phyloP scores from a whole-genome alignment of 2,329 filamentous ascomycete species.

The Fusarium proliferatum region DNA sequence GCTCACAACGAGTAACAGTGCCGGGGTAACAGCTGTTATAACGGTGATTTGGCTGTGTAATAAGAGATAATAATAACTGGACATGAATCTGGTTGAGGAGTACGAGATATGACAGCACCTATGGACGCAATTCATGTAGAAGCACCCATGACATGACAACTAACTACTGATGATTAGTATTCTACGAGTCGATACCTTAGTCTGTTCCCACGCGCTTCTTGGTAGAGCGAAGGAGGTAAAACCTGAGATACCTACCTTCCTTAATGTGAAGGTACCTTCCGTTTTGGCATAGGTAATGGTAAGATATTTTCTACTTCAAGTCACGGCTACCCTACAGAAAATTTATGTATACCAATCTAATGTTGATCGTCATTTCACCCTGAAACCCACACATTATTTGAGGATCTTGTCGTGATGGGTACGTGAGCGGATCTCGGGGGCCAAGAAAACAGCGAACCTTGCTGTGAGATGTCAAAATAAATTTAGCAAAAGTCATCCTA shows the following conservation, averaged over 20 bases:
- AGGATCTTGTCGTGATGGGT: constrained; percentile 8
- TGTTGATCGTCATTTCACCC: constrained; percentile 22
- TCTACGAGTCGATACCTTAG: not conserved
- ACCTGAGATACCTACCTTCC: too few species aligned
- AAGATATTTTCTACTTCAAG: not conserved
- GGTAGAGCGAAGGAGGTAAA: not conserved
- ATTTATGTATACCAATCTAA: not conserved
- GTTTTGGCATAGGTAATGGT: too few species aligned
- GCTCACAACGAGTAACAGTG: not conserved
- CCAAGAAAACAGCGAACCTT: too few species aligned
- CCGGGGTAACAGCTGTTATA: not conserved
- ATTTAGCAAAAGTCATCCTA: too few species aligned
- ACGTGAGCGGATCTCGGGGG: not conserved
- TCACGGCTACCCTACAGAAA: not conserved
- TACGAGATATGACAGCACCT: not conserved
- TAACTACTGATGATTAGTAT: not conserved
- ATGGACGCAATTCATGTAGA: not conserved
- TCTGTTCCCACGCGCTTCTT: not conserved
- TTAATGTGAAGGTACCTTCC: too few species aligned
- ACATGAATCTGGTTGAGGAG: not conserved
- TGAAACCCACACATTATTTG: constrained; percentile 7
- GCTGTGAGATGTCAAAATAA: too few species aligned
- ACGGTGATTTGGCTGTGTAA: not conserved
- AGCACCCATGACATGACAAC: not conserved
- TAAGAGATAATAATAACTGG: not conserved